Evolutionary conservation across 345 rosid genomes (phyloP).

Genomic region (Schrenkiella parvula): DNA sequence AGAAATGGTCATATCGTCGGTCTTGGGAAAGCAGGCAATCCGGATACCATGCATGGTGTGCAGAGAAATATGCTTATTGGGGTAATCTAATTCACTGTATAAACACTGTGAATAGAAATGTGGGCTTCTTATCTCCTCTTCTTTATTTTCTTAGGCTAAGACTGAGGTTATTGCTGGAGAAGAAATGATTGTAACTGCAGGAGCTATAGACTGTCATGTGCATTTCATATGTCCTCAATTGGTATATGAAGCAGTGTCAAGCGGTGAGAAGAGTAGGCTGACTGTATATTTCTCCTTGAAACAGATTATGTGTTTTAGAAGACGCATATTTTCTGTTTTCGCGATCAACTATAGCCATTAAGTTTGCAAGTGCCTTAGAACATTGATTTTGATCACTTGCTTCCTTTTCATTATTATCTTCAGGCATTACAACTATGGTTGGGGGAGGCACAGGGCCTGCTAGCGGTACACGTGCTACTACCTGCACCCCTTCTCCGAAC

Average conservation of each 20-base stretch:
- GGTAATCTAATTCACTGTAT: slow-evolving; percentile 40
- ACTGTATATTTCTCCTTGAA: slow-evolving; percentile 1
- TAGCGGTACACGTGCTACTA: slow-evolving; percentile 92
- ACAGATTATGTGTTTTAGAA: background rate
- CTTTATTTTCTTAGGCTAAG: slow-evolving; percentile 43
- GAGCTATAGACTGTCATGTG: slow-evolving; percentile 94
- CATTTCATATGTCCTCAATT: slow-evolving; percentile 98
- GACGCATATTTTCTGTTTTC: background rate
- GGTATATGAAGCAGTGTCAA: slow-evolving; percentile 87
- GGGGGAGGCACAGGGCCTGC: slow-evolving; percentile 99
- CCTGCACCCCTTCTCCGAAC: slow-evolving; percentile 82
- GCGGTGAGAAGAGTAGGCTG: slow-evolving; percentile 55
- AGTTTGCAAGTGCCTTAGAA: background rate
- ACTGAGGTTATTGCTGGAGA: slow-evolving; percentile 97
- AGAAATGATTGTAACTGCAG: slow-evolving; percentile 89
- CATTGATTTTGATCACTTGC: slow-evolving; percentile 2
- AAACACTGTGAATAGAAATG: background rate
- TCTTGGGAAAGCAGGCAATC: slow-evolving; percentile 92
- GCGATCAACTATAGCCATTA: background rate
- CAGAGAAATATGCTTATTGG: slow-evolving; percentile 62
- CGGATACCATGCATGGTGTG: slow-evolving; percentile 73
- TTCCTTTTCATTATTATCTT: slow-evolving; percentile 4
- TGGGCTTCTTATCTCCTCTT: slow-evolving; percentile 12
- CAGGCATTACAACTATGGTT: slow-evolving; percentile 85
- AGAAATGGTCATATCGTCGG: slow-evolving; percentile 55